Evolutionary conservation across 495 filamentous ascomycete genomes (phyloP).

Genomic region (Aspergillus biplanus): DNA sequence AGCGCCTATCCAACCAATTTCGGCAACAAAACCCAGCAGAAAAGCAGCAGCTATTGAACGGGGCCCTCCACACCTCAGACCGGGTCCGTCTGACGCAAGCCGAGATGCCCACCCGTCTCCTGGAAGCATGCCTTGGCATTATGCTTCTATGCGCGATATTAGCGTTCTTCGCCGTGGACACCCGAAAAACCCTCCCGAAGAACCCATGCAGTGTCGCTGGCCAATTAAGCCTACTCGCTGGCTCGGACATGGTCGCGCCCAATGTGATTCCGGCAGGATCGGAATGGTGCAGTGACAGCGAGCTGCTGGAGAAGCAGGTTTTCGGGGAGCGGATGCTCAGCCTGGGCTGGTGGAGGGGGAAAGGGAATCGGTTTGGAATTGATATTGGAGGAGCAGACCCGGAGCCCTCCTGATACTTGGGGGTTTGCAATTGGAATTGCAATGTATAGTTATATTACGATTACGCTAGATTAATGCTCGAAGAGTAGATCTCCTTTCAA

Average conservation of each 20-base stretch:
- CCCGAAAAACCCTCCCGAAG: background rate
- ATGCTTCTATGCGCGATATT: background rate
- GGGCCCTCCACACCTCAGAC: background rate
- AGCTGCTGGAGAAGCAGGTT: background rate
- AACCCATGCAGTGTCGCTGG: slow-evolving; percentile 2
- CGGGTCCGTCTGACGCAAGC: background rate
- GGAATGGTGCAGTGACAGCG: background rate
- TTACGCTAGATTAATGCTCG: background rate
- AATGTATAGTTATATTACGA: background rate
- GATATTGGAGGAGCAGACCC: background rate
- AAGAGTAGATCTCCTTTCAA: no score
- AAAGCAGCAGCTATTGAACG: background rate
- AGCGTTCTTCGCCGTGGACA: background rate
- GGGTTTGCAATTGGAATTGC: background rate
- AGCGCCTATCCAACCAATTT: background rate
- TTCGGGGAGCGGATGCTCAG: background rate
- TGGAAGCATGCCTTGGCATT: background rate
- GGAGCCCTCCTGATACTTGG: background rate
- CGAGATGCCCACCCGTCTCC: background rate
- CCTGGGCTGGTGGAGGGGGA: slow-evolving; percentile 1
- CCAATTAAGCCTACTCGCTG: background rate
- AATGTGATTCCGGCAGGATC: background rate
- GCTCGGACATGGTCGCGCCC: background rate
- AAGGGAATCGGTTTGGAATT: background rate
- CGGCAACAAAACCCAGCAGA: background rate